Evolutionary conservation across 331 rosid genomes (phyloP).

Genomic region (Malus hybrid): DNA sequence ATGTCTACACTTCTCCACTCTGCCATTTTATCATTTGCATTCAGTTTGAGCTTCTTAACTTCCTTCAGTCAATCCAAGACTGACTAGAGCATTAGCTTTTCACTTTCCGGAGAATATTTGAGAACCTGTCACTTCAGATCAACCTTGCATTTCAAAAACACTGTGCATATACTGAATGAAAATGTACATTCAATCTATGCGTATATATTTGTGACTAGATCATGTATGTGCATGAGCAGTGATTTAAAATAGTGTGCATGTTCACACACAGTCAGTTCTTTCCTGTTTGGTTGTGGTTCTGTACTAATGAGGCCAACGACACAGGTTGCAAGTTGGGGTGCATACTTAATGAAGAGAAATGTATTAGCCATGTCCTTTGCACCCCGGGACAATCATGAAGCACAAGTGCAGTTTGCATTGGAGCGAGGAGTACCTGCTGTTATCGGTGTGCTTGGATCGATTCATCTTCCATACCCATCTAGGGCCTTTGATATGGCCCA

Average conservation of each 20-base stretch:
- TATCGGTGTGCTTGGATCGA: slow-evolving; percentile 87
- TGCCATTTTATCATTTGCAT: not conserved
- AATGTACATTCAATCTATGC: not conserved
- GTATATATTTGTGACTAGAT: not conserved
- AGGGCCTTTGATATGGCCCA: slow-evolving; percentile 97
- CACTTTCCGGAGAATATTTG: not conserved
- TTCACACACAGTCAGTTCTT: not conserved
- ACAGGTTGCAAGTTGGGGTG: slow-evolving; percentile 99
- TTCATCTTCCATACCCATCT: slow-evolving; percentile 85
- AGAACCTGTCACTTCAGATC: not conserved
- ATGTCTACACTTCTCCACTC: not conserved
- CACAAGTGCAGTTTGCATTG: slow-evolving; percentile 96
- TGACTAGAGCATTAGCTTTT: not conserved
- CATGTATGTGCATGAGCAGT: slow-evolving; percentile 7
- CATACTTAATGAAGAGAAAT: slow-evolving; percentile 84
- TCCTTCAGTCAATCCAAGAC: not conserved
- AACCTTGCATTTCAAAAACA: not conserved
- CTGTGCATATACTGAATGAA: not conserved
- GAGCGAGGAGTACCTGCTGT: slow-evolving; percentile 96
- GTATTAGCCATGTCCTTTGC: slow-evolving; percentile 91
- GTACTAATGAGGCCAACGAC: slow-evolving; percentile 24
- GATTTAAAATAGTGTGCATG: slow-evolving; percentile 8
- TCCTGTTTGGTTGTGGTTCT: slow-evolving; percentile 12
- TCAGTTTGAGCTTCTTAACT: not conserved
- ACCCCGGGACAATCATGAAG: slow-evolving; percentile 96